A percentile compares a stretch with the other conserved stretches of the same genome.
Evolutionary conservation across 2,329 filamentous ascomycete species (phyloP).

Genomic region (Diaporthe sp.): DNA sequence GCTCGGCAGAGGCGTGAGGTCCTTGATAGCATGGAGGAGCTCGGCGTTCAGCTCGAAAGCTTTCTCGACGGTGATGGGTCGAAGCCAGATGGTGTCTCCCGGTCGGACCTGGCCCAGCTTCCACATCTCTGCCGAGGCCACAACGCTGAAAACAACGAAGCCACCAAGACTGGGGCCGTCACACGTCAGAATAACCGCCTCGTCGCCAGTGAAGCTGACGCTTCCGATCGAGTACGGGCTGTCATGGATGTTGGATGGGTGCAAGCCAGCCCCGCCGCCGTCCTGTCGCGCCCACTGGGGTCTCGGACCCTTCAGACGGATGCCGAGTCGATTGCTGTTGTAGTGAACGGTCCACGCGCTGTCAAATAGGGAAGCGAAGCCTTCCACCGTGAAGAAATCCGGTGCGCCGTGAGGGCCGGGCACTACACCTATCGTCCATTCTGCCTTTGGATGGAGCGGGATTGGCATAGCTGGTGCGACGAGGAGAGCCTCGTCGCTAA

Average conservation of each 20-base stretch:
- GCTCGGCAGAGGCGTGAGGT: not conserved
- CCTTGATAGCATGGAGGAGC: not conserved
- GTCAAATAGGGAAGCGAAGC: not conserved
- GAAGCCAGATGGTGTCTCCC: not conserved
- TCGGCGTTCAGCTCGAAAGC: not conserved
- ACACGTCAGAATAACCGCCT: not conserved
- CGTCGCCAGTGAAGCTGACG: conserved; percentile 10
- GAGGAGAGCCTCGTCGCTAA: not conserved
- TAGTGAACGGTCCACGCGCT: conserved; percentile 4
- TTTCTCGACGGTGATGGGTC: not conserved
- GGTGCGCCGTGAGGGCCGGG: conserved; percentile 1
- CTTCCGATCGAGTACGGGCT: conserved; percentile 15
- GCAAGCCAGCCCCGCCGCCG: conserved; percentile 2
- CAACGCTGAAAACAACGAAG: conserved; percentile 6
- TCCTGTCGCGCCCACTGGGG: not conserved
- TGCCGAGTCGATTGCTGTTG: not conserved
- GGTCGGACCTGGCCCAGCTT: conserved; percentile 7
- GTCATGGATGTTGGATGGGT: conserved; percentile 21
- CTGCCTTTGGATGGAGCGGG: not conserved
- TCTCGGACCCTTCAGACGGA: not conserved
- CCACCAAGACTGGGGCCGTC: not conserved
- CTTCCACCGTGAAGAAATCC: not conserved
- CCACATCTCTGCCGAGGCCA: conserved; percentile 10
- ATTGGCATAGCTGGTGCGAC: not conserved
- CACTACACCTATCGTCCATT: conserved; percentile 6